Evolutionary conservation across 495 filamentous ascomycete genomes (phyloP), one percentile per base, ranked within the genome.

Genomic region (Penicillium flavigenum): DNA sequence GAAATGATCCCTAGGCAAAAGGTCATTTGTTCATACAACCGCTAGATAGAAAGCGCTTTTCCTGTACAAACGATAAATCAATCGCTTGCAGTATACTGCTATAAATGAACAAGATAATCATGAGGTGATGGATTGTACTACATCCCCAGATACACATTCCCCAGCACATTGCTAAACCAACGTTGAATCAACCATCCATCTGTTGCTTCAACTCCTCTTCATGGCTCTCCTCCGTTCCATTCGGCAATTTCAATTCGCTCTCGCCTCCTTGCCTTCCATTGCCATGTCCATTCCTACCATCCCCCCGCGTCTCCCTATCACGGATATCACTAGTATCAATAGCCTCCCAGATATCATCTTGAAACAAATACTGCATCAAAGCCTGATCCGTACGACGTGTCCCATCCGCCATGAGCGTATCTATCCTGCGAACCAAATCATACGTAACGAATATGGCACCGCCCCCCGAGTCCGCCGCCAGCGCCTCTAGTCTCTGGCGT

Each of bases 1-100:
- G 74, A 87, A 87, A 66, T 76, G 46, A 48, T 31, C 10, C 1
- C 7, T 0, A 20, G 0, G 27, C 26, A 14, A 20, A 4, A 4
- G 3, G 0, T 27, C 1, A 38, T 12, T 26, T 55, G 20, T 38
- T 26, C 8, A 8, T 19, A 7, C 14, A 9, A 27, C 36, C 20
- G 4, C 17, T 29, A 9, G 6, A 24, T 51, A 51, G n/a, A 14
- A 5, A 31, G n/a, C 16, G 3, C n/a, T 39, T 39, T 39, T 17
- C 0, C 36, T 17, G 36, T 39, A 39, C 36, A 39, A 4, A 39
- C 7, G 7, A 39, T 17, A 39, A 39, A 17, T 17, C 36, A 19
- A 12, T 6, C 1, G 19, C n/a, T n/a, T 31, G 16, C 45, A 17
- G 16, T 0, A 29, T 12, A 20, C 3, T 11, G 9, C 42, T n/a